Base-by-base conservation (phyloP, 2,329 filamentous ascomycete species). In the Didymella segeticola region DNA sequence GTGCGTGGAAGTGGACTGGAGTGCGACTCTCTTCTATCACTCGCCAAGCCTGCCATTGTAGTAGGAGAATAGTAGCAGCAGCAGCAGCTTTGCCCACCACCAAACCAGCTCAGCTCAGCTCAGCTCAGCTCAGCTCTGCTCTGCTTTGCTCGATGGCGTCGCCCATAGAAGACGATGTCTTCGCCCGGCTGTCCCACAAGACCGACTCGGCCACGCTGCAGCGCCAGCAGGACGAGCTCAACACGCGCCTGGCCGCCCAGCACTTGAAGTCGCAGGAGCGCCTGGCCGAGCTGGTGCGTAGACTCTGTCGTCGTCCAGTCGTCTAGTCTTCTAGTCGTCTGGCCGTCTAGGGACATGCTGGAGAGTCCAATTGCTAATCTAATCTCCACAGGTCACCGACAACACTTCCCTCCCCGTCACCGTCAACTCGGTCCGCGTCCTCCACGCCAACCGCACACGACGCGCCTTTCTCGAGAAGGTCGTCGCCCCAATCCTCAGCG, bases 331-430 rank as follows among this genome's bases (percentile, higher is more conserved):
- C n/a, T n/a, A n/a, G n/a, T n/a, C n/a, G n/a, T n/a, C n/a, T n/a
- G n/a, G n/a, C n/a, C n/a, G n/a, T n/a, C n/a, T n/a, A n/a, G n/a
- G n/a, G n/a, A n/a, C n/a, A n/a, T n/a, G n/a, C n/a, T n/a, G n/a
- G n/a, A n/a, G n/a, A n/a, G n/a, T n/a, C n/a, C n/a, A n/a, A n/a
- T n/a, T n/a, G n/a, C n/a, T n/a, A n/a, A n/a, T n/a, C n/a, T n/a
- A n/a, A n/a, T n/a, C n/a, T 25, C 36, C 19, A 54, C 56, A 92
- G 89, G 84, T 96, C 68, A 84, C 86, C 62, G 85, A 89, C 76
- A 96, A 98, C 74, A 88, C 89, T 62, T 90, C 90, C 36, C 85
- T 95, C 53, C 93, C 95, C 33, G 90, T 95, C 66, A 91, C 91
- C 12, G 88, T 99, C 72, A 90, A 90, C 65, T 90, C 91, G 37